These are phyloP conservation scores for Apophysomyces trapeziformis DNA, from an alignment of 371 early-diverging fungal species.

Conservation along the genomic window DNA sequence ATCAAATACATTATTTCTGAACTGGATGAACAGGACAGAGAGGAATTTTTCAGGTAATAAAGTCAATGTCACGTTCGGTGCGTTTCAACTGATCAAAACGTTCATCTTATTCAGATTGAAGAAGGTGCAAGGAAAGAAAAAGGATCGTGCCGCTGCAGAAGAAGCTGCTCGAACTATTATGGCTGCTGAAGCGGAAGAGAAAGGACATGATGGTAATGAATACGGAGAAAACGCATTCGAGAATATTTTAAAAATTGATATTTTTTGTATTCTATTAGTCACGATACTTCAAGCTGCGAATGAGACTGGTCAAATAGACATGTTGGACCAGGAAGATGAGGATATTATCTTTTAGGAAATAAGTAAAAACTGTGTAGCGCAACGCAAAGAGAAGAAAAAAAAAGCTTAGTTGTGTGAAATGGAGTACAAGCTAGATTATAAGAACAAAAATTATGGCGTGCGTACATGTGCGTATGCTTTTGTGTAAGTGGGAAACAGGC, in stretches of 20 bases:
- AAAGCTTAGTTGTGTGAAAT: not conserved
- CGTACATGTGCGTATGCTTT: conserved; percentile 3
- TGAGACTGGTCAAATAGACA: conserved; percentile 37
- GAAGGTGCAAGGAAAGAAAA: conserved; percentile 97
- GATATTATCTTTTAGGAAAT: conserved; percentile 58
- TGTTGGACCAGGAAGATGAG: conserved; percentile 54
- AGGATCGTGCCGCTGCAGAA: conserved; percentile 75
- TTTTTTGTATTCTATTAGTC: conserved; percentile 10
- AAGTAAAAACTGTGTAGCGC: not conserved
- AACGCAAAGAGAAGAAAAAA: not conserved
- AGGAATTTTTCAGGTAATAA: conserved; percentile 94
- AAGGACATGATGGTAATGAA: conserved; percentile 11
- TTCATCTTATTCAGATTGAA: conserved; percentile 67
- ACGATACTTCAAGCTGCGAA: conserved; percentile 31
- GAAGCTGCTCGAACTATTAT: conserved; percentile 29
- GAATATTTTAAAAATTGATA: not conserved
- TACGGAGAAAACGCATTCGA: not conserved
- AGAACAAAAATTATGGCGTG: not conserved
- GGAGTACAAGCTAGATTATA: conserved; percentile 10
- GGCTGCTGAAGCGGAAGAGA: conserved; percentile 23
- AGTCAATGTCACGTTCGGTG: too few relatives aligned
- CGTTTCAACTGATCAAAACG: not conserved
- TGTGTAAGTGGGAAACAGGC: not conserved
- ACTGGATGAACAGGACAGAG: conserved; percentile 99
- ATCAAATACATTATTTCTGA: conserved; percentile 95